Evolutionary conservation across 1,284 basidiomycete species (phyloP).

Genomic region (Leccinum variabile): DNA sequence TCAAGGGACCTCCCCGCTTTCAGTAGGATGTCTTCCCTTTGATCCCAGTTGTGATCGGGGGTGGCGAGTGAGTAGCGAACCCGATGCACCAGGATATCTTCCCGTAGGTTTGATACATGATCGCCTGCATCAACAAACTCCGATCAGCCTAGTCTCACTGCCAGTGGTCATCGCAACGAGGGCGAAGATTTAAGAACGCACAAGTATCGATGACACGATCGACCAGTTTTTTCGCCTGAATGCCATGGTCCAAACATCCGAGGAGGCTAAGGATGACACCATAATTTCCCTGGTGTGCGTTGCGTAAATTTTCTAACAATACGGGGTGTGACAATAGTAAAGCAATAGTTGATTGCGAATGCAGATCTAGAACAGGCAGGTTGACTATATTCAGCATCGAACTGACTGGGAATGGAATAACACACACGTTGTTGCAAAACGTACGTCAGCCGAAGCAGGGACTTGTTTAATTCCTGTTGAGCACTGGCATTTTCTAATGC

Average conservation of each 20-base stretch:
- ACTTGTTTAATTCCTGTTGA: slow-evolving; percentile 83
- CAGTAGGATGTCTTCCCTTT: slow-evolving; percentile 55
- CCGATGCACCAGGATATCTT: slow-evolving; percentile 83
- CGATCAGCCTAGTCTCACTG: slow-evolving; percentile 13
- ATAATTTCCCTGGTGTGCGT: slow-evolving; percentile 88
- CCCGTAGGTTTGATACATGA: slow-evolving; percentile 86
- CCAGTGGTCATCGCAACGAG: background rate
- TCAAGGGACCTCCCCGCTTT: slow-evolving; percentile 73
- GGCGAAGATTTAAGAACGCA: slow-evolving; percentile 40
- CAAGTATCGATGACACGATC: slow-evolving; percentile 89
- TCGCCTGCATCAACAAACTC: slow-evolving; percentile 51
- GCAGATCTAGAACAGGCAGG: slow-evolving; percentile 46
- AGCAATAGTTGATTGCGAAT: slow-evolving; percentile 77
- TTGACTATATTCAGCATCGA: slow-evolving; percentile 5
- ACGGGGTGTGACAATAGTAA: slow-evolving; percentile 79
- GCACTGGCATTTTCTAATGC: slow-evolving; percentile 76
- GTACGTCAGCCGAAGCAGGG: slow-evolving; percentile 81
- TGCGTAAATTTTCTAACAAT: slow-evolving; percentile 82
- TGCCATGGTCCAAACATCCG: slow-evolving; percentile 84
- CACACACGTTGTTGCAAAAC: slow-evolving; percentile 76
- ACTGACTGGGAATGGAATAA: background rate
- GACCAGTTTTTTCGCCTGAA: slow-evolving; percentile 80
- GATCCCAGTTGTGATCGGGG: slow-evolving; percentile 61
- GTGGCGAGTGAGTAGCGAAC: slow-evolving; percentile 83
- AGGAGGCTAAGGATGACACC: slow-evolving; percentile 86